Evolutionary conservation across 805 yeast genomes (phyloP), one percentile per base, ranked within the genome.

Genomic region (Saccharomycopsis microspora): DNA sequence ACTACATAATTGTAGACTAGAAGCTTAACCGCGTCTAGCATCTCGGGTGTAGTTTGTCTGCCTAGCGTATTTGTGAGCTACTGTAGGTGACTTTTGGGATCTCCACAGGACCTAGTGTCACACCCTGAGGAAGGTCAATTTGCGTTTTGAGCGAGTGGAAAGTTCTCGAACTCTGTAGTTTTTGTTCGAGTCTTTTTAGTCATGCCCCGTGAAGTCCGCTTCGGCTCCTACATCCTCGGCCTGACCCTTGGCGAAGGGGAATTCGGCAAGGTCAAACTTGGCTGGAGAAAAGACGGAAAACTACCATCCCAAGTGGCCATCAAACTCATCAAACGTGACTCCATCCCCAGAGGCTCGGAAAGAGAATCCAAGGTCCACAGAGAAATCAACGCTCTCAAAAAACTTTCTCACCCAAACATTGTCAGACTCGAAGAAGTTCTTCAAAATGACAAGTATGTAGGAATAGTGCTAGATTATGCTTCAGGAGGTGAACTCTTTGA

Each of bases 231-330:
- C 59, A 76, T 85, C 28, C 72, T 93, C 5, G 98, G 97, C 3
- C 81, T 95, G 9, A 90, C 98, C 0, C 68, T 93, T 9, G 98
- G 98, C 34, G 96, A 93, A 66, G 98, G 98, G 43, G 98, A 93
- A 61, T 93, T 93, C 64, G 98, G 98, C 50, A 90, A 93, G 64
- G 98, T 93, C 50, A 93, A 90, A 62, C 70, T 93, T 28, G 97
- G 97, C 9, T 90, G 97, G 97, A 73, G 95, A 51, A 85, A 85
- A 61, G 89, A 80, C 57, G 88, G 87, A 19, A 67, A 77, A 59
- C 76, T 78, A 50, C 82, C 87, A 3, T 75, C 82, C 37, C 94
- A 88, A 65, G 95, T 87, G 7, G 98, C 98, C 42, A 88, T 93
- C 58, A 93, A 93, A 60, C 76, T 93, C 53, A 87, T 93, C 50